Conservation (phyloP, 768 basidiomycete species). For the Suillus occidentalis region DNA sequence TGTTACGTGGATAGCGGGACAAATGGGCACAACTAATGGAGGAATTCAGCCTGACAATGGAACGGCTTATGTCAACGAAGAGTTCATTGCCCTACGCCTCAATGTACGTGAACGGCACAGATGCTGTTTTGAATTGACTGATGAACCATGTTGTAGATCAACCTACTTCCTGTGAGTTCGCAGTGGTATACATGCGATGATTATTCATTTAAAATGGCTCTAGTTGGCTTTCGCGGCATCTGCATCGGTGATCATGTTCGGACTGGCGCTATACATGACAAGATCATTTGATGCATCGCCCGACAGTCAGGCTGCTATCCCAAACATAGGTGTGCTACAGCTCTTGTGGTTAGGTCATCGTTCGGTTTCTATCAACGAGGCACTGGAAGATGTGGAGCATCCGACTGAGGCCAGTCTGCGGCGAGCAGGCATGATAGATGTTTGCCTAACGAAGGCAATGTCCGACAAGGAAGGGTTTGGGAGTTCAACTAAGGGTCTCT, state of each 20-base stretch:
- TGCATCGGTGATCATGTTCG: conserved; percentile 5
- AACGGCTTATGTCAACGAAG: background rate
- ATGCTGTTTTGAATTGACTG: background rate
- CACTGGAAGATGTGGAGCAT: background rate
- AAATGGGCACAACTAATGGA: background rate
- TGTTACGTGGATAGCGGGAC: background rate
- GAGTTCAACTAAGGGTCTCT: background rate
- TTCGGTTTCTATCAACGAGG: background rate
- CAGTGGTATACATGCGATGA: background rate
- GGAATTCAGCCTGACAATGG: background rate
- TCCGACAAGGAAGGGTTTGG: background rate
- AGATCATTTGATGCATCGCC: background rate
- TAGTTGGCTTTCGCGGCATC: conserved; percentile 1
- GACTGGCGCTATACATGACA: background rate
- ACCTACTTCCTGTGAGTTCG: conserved; percentile 5
- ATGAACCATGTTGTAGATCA: background rate
- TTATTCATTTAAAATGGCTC: background rate
- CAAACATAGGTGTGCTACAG: conserved; percentile 4
- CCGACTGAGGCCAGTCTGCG: conserved; percentile 8
- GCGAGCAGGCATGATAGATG: conserved; percentile 5
- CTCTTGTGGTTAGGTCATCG: conserved; percentile 9
- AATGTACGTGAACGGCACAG: background rate
- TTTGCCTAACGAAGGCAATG: background rate
- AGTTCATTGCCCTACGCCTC: background rate
- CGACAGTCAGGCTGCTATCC: background rate